Base-by-base conservation (phyloP, 202 grass and related monocot species). In the Panicum virgatum region DNA sequence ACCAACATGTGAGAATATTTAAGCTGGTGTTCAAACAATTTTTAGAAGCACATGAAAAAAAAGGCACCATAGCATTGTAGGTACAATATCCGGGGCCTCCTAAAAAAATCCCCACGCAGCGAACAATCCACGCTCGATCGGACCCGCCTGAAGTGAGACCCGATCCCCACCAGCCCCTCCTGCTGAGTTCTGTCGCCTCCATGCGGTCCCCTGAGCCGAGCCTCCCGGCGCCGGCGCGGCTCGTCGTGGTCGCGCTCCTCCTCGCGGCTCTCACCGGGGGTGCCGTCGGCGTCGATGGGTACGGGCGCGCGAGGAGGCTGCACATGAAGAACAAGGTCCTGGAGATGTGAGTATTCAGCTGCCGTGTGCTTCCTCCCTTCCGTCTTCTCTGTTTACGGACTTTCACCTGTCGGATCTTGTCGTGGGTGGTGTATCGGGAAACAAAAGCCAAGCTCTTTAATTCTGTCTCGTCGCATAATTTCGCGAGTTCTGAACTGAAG, bases 321-420 rank as follows among this genome's bases (percentile, higher is more conserved):
- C 48, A 43, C 39, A 93, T 98, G 96, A 83, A 87, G 78, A 89
- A 85, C 64, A 95, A 93, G 90, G 96, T 95, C 72, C 75, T 86
- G 32, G 78, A 91, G 51, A 98, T 98, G 96, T 98, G 83, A 95
- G 96, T 78, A 52, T 37, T 56, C n/a, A 37, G 6, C n/a, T 71
- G 30, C 39, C 30, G 48, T 75, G 8, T 60, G n/a, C 48, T 58
- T 72, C 11, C n/a, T 66, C 25, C 7, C 34, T 69, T 60, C 12
- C 16, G 22, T 67, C 72, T 44, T 47, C 25, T 45, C 65, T 7
- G 29, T 44, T 32, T 11, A 30, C 20, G 29, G 77, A 72, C 11
- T 53, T 74, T 74, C 40, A 38, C 48, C 77, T 73, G 22, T 40
- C 6, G 45, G 70, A 61, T 77, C 53, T 72, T 59, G n/a, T 18